Conservation (phyloP, 352 stramenopile species). For the Globisporangium megalacanthum region DNA sequence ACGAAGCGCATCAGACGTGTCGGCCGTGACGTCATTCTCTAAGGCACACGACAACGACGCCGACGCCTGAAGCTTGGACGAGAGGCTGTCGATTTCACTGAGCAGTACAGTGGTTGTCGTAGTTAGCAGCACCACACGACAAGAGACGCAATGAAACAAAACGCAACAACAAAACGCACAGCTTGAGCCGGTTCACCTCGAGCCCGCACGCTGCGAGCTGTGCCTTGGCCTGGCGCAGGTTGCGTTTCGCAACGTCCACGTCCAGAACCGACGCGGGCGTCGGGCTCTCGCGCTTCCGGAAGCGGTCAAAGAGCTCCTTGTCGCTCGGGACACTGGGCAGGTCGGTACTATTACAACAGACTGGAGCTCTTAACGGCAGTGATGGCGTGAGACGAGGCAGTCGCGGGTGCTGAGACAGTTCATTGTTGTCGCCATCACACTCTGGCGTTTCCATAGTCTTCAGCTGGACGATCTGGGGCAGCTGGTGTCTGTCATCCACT, state of each 20-base stretch:
- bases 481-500: not conserved
- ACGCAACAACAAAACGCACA: constrained; percentile 26
- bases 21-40: no score
- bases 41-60: no score
- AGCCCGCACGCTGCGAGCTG: constrained; percentile 24
- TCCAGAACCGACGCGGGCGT: constrained; percentile 43
- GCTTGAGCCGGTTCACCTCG: constrained; percentile 56
- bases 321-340: constrained; percentile 16
- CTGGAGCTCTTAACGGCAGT: not conserved
- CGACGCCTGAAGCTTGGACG: constrained; percentile 36
- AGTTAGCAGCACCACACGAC: not conserved
- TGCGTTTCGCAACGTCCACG: constrained; percentile 54
- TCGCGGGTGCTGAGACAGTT: no score
- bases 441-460: constrained; percentile 4
- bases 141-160: not conserved
- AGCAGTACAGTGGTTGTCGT: not conserved
- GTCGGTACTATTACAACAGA: not conserved
- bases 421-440: not conserved
- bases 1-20: no score
- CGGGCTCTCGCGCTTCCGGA: constrained; percentile 28
- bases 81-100: constrained; percentile 46
- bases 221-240: constrained; percentile 39
- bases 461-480: not conserved
- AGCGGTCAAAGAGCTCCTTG: constrained; percentile 54
- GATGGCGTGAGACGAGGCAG: no score